Evolutionary conservation across 805 yeast genomes (phyloP), one percentile per base, ranked within the genome.

Genomic region (Peterozyma toletana): DNA sequence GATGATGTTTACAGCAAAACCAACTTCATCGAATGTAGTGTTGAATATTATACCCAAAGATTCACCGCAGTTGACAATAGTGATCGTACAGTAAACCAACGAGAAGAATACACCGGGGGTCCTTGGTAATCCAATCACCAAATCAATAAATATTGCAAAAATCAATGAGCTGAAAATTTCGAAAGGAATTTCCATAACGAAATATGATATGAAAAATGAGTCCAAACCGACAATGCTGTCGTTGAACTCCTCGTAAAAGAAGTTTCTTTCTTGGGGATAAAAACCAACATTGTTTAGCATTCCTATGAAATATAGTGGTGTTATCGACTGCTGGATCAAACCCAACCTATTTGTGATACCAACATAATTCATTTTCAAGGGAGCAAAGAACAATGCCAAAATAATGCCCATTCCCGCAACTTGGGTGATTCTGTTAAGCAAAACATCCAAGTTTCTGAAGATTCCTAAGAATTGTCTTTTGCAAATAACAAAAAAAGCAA

Each of bases 21-120:
- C 96, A 30, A 87, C 74, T 53, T 87, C 88, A 39, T 68, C 63
- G 53, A 88, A 81, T 1, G 83, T 52, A 3, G 90, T 80, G 54
- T 86, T 86, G 46, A 88, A 83, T 40, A 85, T 71, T 6, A 88
- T 84, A 0, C 96, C 96, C 30, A 88, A 66, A 6, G 91, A 81
- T 58, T 88, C 96, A 33, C 96, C 96, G 48, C 89, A 80, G 49
- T 80, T 78, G 14, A 81, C 73, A 18, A 79, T 71, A 21, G 74
- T 63, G 45, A 78, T 64, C 0, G 79, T 52, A 27, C 77, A 68
- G 50, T 78, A 77, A 16, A 78, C 71, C 52, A 81, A 66, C 0
- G 81, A 71, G 53, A 89, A 87, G 54, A 75, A 88, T 68, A 83
- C 75, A 1, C 67, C 76, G 0, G 80, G 74, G 1, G 79, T 78